Percentiles rank a stretch among this genome's conserved stretches.
Conservation (phyloP, 208 protist species). For the Trypanosoma caninum region DNA sequence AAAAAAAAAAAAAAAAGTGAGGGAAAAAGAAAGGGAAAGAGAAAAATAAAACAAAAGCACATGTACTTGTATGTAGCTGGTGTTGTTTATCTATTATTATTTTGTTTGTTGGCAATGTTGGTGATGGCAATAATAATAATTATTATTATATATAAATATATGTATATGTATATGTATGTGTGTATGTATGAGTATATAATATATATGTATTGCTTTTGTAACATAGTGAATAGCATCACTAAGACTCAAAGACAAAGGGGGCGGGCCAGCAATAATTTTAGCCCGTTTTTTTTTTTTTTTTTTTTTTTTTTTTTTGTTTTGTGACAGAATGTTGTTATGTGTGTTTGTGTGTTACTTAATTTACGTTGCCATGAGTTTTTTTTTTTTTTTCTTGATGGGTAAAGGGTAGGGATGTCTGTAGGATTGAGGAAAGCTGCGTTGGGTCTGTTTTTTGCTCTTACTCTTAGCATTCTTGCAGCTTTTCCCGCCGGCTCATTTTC, state of each 20-base stretch:
- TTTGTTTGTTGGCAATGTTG: background rate
- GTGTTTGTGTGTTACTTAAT: background rate
- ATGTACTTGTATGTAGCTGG: no score
- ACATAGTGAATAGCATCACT: no score
- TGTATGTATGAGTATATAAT: background rate
- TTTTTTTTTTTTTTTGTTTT: background rate
- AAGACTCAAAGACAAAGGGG: no score
- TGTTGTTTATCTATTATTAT: background rate
- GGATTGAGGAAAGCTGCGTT: no score
- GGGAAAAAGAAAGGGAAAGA: background rate
- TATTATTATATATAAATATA: slow-evolving; percentile 8
- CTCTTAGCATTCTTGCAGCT: background rate
- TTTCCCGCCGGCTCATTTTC: background rate
- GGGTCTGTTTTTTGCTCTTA: background rate
- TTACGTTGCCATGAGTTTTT: no score
- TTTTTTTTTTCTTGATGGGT: background rate
- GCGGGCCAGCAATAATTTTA: background rate
- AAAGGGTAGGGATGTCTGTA: no score
- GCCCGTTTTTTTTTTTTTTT: background rate
- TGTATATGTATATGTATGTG: background rate
- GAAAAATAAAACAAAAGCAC: no score
- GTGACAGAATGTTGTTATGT: background rate
- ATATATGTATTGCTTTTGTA: background rate
- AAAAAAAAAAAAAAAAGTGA: slow-evolving; percentile 1
- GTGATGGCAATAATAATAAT: background rate